Percentiles rank a stretch among this genome's conserved stretches.
Conservation (phyloP, 106 monocot genomes). For the Amphibolis antarctica region DNA sequence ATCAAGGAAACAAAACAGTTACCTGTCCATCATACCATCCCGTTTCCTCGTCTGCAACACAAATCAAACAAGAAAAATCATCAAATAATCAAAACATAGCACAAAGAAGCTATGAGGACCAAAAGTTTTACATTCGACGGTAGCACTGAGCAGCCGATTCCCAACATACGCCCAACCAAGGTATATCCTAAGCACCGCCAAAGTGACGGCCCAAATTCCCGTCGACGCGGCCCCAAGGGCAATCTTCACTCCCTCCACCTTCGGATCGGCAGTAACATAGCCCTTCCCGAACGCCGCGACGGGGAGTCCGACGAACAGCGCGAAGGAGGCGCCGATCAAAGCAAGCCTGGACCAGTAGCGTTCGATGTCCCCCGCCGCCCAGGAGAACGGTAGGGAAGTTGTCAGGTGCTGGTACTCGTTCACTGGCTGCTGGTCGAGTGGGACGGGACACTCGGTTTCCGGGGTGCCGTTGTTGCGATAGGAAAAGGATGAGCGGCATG, state of each 20-base stretch:
- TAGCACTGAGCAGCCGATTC: slow-evolving; percentile 92
- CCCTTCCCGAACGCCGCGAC: slow-evolving; percentile 58
- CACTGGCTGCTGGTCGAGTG: slow-evolving; percentile 82
- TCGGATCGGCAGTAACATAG: slow-evolving; percentile 8
- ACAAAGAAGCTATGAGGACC: not conserved
- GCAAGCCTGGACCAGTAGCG: slow-evolving; percentile 58
- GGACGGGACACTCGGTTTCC: slow-evolving; percentile 91
- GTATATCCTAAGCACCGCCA: slow-evolving; percentile 85
- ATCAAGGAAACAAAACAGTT: slow-evolving; percentile 5
- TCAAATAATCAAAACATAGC: not conserved
- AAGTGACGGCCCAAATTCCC: slow-evolving; percentile 61
- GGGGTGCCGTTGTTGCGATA: slow-evolving; percentile 43
- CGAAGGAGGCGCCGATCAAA: slow-evolving; percentile 42
- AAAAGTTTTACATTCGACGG: slow-evolving; percentile 62
- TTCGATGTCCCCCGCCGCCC: slow-evolving; percentile 48
- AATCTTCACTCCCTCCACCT: slow-evolving; percentile 26
- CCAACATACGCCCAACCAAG: slow-evolving; percentile 97
- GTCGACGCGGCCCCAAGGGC: slow-evolving; percentile 42
- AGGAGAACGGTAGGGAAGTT: slow-evolving; percentile 68
- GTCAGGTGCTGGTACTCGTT: slow-evolving; percentile 90
- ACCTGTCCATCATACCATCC: slow-evolving; percentile 99
- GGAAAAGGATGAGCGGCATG: slow-evolving; percentile 17
- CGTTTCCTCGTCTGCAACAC: slow-evolving; percentile 79
- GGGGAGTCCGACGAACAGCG: slow-evolving; percentile 71
- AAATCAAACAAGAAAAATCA: not conserved